Base-by-base conservation (phyloP, 148 eudicot species). In the Arbutus unedo region DNA sequence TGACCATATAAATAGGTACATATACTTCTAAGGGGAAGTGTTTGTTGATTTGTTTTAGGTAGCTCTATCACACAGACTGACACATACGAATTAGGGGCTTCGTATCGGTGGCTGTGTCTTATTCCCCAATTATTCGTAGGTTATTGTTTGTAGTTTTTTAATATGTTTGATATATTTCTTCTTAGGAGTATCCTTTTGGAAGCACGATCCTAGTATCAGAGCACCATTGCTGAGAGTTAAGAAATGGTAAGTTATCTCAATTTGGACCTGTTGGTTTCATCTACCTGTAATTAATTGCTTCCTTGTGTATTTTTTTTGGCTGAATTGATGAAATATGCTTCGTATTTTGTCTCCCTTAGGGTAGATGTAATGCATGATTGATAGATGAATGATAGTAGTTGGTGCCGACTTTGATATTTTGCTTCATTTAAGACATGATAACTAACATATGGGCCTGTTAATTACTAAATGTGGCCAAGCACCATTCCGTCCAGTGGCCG, bases 241-340 rank as follows among this genome's bases (percentile, higher is more conserved):
- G 53, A 11, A 81, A 0, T 81, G 83, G 83, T 71, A 38, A 51
- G 77, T 57, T 53, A 18, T 68, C 14, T 6, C 82, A 41, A 70
- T 50, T 68, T 11, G 41, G 21, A 18, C 48, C 41, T 31, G 18
- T 67, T 23, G 31, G 15, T 64, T 48, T 23, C 9, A 23, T 47
- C 8, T n/a, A 47, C 21, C 8, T 3, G 6, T 11, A 11, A 16
- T 3, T 11, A 13, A 4, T 44, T 10, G 41, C 21, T 78, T 44
- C 47, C 43, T 0, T 66, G 15, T 64, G 5, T 70, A 23, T 11
- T 21, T 50, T 18, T n/a, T 25, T 0, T 0, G 3, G 31, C 59
- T 53, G 57, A 64, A 53, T 49, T 76, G 77, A 25, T n/a, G 38
- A 23, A 79, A 79, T n/a, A n/a, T 25, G 60, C 6, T 76, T 23